Percentiles rank a stretch among this genome's conserved stretches.
phyloP scores from a whole-genome alignment of 2,329 filamentous ascomycete genomes.

The Fusarium subglutinans region DNA sequence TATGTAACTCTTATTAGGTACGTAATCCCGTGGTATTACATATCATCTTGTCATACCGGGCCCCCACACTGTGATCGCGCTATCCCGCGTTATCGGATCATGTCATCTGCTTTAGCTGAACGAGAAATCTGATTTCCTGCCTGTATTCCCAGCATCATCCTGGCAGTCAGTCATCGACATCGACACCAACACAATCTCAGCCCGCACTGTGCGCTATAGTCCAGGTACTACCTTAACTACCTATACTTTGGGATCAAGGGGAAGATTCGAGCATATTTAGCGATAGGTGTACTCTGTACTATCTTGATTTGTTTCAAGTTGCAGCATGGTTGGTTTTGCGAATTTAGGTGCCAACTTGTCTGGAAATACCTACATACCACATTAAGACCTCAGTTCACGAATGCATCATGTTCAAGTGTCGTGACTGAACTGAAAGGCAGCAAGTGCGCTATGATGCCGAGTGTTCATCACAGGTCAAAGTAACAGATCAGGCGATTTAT shows the following conservation, averaged over 20 bases:
- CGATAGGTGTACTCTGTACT: not conserved
- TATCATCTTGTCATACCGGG: slow-evolving; percentile 2
- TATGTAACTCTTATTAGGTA: not conserved
- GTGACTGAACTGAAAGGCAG: not conserved
- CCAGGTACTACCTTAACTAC: not conserved
- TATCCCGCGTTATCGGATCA: slow-evolving; percentile 38
- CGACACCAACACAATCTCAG: not conserved
- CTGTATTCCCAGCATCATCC: slow-evolving; percentile 25
- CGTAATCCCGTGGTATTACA: not conserved
- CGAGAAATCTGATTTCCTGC: not conserved
- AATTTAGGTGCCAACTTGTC: not conserved
- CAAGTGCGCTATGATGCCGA: not conserved
- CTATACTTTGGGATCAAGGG: not conserved
- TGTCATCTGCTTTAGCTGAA: slow-evolving; percentile 13
- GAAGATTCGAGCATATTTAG: not conserved
- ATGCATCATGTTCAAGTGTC: not conserved
- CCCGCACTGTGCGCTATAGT: slow-evolving; percentile 7
- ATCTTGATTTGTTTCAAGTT: not conserved
- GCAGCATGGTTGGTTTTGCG: not conserved
- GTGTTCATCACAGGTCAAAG: not conserved
- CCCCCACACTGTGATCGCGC: slow-evolving; percentile 36
- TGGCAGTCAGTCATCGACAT: not conserved
- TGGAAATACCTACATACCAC: not conserved
- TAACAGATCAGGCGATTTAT: not conserved
- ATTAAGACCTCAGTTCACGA: not conserved